Percentiles rank a stretch among this genome's conserved stretches.
Conservation (phyloP, 139 green algal genomes). For the Tetraselmis striata region DNA sequence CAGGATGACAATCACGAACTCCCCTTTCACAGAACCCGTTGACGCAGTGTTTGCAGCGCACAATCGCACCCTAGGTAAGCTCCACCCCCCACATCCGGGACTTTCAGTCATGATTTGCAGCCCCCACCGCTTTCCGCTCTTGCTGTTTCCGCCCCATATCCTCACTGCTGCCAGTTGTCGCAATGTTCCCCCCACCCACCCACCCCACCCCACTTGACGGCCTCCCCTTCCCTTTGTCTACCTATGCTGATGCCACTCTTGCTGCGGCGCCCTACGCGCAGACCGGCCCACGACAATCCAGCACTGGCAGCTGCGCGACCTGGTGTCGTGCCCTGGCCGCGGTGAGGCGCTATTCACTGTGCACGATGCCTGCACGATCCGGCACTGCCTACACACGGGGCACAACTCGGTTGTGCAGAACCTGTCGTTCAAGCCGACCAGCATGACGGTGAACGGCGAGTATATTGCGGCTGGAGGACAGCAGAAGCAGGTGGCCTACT, state of each 20-base stretch:
- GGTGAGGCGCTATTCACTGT: constrained; percentile 30
- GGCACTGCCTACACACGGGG: constrained; percentile 17
- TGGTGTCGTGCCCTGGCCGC: constrained; percentile 49
- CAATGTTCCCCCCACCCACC: too few species aligned
- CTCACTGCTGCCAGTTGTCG: too few species aligned
- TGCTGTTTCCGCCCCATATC: background rate
- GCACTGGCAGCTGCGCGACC: constrained; percentile 70
- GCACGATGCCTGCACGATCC: constrained; percentile 16
- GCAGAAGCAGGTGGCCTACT: constrained; percentile 31
- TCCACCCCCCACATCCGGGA: background rate
- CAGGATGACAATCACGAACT: background rate
- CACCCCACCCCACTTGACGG: too few species aligned
- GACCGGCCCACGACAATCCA: constrained; percentile 33
- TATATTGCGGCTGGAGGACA: constrained; percentile 55
- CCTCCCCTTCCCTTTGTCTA: too few species aligned
- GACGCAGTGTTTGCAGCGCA: background rate
- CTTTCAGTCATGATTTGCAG: background rate
- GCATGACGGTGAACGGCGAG: constrained; percentile 58
- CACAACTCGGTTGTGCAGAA: constrained; percentile 31
- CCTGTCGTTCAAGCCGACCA: constrained; percentile 57
- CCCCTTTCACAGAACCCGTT: background rate
- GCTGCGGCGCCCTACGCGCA: constrained; percentile 1
- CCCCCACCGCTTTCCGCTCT: background rate
- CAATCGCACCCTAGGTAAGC: background rate
- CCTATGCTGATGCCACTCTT: too few species aligned